Base-by-base conservation (phyloP, 441 rosid genomes). In the Brassica hybrid region DNA sequence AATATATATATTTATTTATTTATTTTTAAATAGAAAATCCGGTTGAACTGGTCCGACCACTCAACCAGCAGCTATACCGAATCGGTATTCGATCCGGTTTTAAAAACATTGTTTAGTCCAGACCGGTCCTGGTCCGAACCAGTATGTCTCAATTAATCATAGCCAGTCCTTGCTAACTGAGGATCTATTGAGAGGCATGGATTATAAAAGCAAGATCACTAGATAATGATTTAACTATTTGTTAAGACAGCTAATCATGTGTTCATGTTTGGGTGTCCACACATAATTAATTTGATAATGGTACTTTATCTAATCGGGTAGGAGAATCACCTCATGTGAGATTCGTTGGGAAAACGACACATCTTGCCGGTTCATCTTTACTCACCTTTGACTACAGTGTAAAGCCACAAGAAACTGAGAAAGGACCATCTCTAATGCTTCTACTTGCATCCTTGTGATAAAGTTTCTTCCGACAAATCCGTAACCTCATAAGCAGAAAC, bases 351-450 rank as follows among this genome's bases (percentile, higher is more conserved):
- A n/a, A n/a, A n/a, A n/a, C n/a, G n/a, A n/a, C n/a, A n/a, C n/a
- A n/a, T n/a, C n/a, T n/a, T n/a, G n/a, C 63, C 73, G 69, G 67
- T 77, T 70, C 16, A 30, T 71, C 8, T 14, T n/a, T 41, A 18
- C 25, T 65, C 19, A 57, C 6, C 76, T 30, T 30, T 30, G 34
- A 30, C 34, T 30, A 30, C 34, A 25, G 27, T 25, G 27, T 25
- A 25, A 32, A 32, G 36, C 36, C 36, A 32, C 36, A 32, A 32
- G 36, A 30, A 30, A 30, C 34, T 4, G 34, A 30, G 34, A 30
- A 30, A 30, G 34, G 6, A 5, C 34, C 34, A 32, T 64, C 52
- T 60, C 21, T 41, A 25, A 25, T 25, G 30, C 56, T 1, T 25
- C 76, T 72, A 8, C 41, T 32, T 25, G 27, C 27, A 25, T 25